Base-by-base conservation (phyloP, 148 eudicot species). In the Camellia sinensis region DNA sequence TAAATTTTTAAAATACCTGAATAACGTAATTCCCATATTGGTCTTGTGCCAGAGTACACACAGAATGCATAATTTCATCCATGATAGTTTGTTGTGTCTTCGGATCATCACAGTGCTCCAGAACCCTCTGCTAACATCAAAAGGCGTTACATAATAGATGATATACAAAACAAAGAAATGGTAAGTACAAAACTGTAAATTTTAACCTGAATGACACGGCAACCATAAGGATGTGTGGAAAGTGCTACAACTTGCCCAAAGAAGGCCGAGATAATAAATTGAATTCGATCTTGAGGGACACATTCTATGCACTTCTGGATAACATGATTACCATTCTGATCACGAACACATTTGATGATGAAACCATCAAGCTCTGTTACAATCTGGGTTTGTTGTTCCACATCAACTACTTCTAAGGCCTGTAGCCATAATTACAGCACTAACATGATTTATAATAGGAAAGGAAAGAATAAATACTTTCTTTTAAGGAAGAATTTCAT, bases 261-360 rank as follows among this genome's bases (percentile, higher is more conserved):
- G 72, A 91, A 90, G 19, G 91, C 66, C 18, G 89, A 80, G 64
- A 90, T 86, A 59, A 90, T 87, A 45, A 88, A 90, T 40, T 83
- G 89, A 72, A 91, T 91, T 57, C 60, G 81, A 77, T 88, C 88
- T 79, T 87, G 86, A 73, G 91, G 91, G 48, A 91, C 84, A 82
- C 88, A 82, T 77, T 91, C 93, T 52, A 91, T 87, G 76, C 90
- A 91, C 85, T 91, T 91, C 75, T 91, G 95, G 70, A 91, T 91
- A n/a, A 91, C 95, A 83, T 91, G 95, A 85, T 91, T 91, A 48
- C 93, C 93, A 72, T 91, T 91, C 83, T 91, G 95, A 87, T 91
- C 95, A 53, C 87, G 87, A 74, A 91, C 90, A 75, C 95, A 91
- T 85, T 88, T 88, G 83, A 91, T 85, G 76, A 91, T 80, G 13